Evolutionary conservation across 2,329 filamentous ascomycete genomes (phyloP), one percentile per base, ranked within the genome.

Genomic region (Tolypocladium cylindrosporum): DNA sequence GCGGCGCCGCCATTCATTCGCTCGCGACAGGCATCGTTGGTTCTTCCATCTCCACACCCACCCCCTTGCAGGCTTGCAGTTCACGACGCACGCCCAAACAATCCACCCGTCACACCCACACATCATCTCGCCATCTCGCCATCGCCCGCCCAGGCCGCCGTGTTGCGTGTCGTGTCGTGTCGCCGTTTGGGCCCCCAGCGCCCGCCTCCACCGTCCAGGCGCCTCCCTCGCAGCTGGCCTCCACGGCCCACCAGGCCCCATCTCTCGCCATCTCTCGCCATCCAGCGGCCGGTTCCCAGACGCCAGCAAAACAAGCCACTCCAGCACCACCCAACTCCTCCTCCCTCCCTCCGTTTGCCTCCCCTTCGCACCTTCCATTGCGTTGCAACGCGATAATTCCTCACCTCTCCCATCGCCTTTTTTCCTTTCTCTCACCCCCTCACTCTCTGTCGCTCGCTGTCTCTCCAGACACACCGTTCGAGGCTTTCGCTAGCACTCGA

Each of bases 401-500:
- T 59, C 53, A 55, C 54, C 61, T 63, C 61, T 60, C 60, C 64
- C 59, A 34, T 50, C 45, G 54, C 57, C 69, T 62, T 72, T 69
- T 69, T 61, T 63, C 60, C 59, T 62, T 61, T 65, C 59, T 58
- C 61, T 65, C 54, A 61, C 64, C 62, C 59, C 56, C 63, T 62
- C 62, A 63, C 61, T 63, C 62, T 65, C 59, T 65, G 61, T 61
- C 64, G 62, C 64, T 60, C 61, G 60, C 56, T 56, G 57, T 55
- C 52, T 56, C 54, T 55, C 24, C 55, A 60, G 65, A 66, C 63
- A 59, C 63, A 60, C 65, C 60, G 60, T 59, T 73, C 72, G 74
- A 75, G 73, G 71, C 74, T 75, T 75, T 80, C 61, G 70, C 69
- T 81, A 80, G 78, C 73, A 71, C 73, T 81, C 76, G 77, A 69